Evolutionary conservation across 257 asterid genomes (phyloP), one percentile per base, ranked within the genome.

Genomic region (Paulownia fortunei): DNA sequence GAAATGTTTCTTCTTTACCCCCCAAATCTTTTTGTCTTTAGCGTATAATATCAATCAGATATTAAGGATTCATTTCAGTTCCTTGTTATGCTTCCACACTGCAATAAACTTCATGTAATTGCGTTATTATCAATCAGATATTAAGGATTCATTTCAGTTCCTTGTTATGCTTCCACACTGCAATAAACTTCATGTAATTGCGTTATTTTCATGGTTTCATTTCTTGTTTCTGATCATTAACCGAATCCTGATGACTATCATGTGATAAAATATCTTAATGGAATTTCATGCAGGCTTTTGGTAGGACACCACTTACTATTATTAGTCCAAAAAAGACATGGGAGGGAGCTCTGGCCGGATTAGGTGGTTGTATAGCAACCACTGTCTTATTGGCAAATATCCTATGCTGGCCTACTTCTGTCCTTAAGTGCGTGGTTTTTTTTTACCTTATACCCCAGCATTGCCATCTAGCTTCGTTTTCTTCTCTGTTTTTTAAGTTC

Each of bases 251-350:
- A 59, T 66, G 24, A 56, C 19, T 30, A 62, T 52, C 21, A 52
- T 71, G 49, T 71, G 34, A 61, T 72, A n/a, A n/a, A n/a, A 60
- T 54, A 73, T 72, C 39, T 80, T 56, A 44, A 26, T 34, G 16
- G 60, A 86, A 79, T 73, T 79, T 74, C 6, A 47, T 79, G 80
- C 86, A 92, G 97, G 89, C 87, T 19, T 90, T 92, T 83, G 97
- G 97, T 77, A 83, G 92, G 84, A 92, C 96, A 34, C 97, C 91
- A 5, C 91, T 92, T 34, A 90, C 92, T 9, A 41, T 80, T 21
- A 83, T 92, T 64, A 92, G 97, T 84, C 97, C 97, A 63, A 92
- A 92, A 80, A 92, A 92, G 87, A 92, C 97, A n/a, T 92, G 96
- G 97, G 96, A 92, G 81, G 97, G 97, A 79, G 92, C 89, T 74